Base-by-base conservation (phyloP, 768 basidiomycete species). In the Psilocybe sp. region DNA sequence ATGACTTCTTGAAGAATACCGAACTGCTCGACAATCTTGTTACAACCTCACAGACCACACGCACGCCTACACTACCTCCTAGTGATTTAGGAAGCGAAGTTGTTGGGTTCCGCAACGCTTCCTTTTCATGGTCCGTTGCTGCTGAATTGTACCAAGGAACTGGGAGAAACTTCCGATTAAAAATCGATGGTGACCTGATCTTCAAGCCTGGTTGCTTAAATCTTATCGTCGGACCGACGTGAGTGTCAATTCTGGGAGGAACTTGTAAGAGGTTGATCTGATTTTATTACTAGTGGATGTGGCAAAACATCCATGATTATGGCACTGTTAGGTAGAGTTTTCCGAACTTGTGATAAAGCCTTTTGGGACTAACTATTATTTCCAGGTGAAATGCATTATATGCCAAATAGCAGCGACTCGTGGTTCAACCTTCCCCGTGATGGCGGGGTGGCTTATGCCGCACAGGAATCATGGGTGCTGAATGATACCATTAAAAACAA, bases 391-490 rank as follows among this genome's bases (percentile, higher is more conserved):
- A 79, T 87, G 80, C 81, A 85, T 63, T 82, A 79, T 54, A 64
- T 75, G 9, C 79, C 77, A 5, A 65, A 67, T 5, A 64, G 67
- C n/a, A 70, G 77, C 5, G 74, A 76, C 23, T 79, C 85, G 0
- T 86, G 78, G 75, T 85, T 76, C 66, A 80, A 79, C 54, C 75
- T 91, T 5, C 89, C 89, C 34, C 72, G 87, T 6, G 66, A 65
- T 5, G 74, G 75, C 2, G 88, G 89, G 8, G 75, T 92, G 16
- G 81, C 87, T 3, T 90, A 87, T 61, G 85, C 86, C 2, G 84
- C 85, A 5, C 90, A 92, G 64, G 88, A 89, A 60, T 82, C 86
- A 3, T 94, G 88, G 89, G 82, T 89, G 6, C 78, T 84, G 64
- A 90, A 88, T 55, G 85, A 84, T 50, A 88, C 85, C 0, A 85